These are phyloP conservation scores for Umbelopsis isabellina DNA, from an alignment of 192 early-diverging fungal species.

Conservation along the genomic window DNA sequence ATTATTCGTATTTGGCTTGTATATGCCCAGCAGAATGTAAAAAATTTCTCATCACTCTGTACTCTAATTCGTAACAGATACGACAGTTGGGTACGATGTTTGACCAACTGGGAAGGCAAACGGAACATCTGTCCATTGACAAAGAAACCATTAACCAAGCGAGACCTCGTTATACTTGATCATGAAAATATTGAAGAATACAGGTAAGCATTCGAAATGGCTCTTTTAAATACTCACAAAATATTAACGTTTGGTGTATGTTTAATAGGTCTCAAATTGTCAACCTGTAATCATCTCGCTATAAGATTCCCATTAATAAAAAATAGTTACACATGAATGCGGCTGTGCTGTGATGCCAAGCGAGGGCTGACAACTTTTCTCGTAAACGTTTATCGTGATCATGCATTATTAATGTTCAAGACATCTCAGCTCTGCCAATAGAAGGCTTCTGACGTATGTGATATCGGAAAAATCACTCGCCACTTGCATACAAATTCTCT, in stretches of 20 bases:
- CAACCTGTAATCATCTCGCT: constrained; percentile 49
- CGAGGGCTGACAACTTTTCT: no score
- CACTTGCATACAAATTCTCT: no score
- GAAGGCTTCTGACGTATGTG: no score
- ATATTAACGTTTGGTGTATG: not conserved
- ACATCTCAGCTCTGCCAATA: no score
- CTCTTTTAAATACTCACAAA: not conserved
- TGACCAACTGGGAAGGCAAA: constrained; percentile 76
- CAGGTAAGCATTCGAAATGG: constrained; percentile 39
- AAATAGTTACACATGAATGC: no score
- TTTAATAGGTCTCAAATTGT: constrained; percentile 57
- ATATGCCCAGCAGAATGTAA: not conserved
- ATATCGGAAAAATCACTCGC: no score
- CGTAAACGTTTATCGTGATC: no score
- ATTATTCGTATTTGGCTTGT: not conserved
- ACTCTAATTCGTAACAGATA: constrained; percentile 32
- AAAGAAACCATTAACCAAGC: constrained; percentile 90
- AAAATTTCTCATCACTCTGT: constrained; percentile 1
- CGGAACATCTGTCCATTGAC: constrained; percentile 93
- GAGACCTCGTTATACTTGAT: constrained; percentile 69
- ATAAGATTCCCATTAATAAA: no score
- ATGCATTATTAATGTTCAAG: no score
- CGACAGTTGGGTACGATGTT: constrained; percentile 86
- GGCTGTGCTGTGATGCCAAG: no score
- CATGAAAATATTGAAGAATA: constrained; percentile 83